These are phyloP conservation scores for Lippia alba DNA, from an alignment of 305 asterid genomes.

Conservation along the genomic window DNA sequence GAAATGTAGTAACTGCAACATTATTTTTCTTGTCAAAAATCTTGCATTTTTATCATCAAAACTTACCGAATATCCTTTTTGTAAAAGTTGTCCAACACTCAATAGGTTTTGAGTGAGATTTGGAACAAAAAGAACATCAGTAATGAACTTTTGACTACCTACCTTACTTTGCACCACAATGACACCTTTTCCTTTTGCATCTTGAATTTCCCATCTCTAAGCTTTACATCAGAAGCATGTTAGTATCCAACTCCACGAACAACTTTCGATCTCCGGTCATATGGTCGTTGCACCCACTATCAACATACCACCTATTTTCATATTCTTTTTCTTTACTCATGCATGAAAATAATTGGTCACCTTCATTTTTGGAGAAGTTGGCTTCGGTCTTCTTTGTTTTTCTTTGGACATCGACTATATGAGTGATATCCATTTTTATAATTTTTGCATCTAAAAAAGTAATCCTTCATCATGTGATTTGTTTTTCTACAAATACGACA, in stretches of 20 bases:
- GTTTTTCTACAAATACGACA: not conserved
- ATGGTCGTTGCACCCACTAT: not conserved
- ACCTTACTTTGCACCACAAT: not conserved
- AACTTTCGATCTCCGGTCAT: not conserved
- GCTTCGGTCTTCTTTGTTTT: not conserved
- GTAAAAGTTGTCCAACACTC: not conserved
- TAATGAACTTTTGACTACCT: not conserved
- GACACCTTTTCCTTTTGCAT: not conserved
- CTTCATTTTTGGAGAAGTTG: not conserved
- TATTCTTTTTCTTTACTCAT: not conserved
- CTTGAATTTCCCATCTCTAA: not conserved
- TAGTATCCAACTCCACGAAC: not conserved
- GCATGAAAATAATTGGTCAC: not conserved
- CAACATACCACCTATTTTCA: not conserved
- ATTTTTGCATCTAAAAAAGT: too few relatives aligned
- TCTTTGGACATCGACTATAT: not conserved
- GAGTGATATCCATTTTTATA: too few relatives aligned
- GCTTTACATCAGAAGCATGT: not conserved
- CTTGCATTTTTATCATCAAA: not conserved
- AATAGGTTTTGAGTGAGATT: not conserved
- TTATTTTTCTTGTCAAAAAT: constrained; percentile 3
- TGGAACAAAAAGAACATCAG: not conserved
- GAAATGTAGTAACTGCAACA: not conserved
- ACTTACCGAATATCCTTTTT: not conserved
- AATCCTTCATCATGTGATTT: not conserved